Evolutionary conservation across 139 green algal genomes (phyloP), one percentile per base, ranked within the genome.

Genomic region (Chlamydomonas sp.): DNA sequence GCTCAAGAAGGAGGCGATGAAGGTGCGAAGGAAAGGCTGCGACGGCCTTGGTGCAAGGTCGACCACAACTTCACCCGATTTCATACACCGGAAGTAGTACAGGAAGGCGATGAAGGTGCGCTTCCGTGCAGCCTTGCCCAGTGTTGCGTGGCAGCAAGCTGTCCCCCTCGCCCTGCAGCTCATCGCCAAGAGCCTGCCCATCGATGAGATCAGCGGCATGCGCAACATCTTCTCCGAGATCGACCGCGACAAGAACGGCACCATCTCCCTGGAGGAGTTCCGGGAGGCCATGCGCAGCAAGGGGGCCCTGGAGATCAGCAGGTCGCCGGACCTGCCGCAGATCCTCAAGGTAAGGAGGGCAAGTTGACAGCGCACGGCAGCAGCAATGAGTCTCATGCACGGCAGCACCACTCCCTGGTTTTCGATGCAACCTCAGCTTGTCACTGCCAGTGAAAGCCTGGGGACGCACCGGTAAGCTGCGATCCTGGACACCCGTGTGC

Each of bases 1-100:
- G 88, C 93, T 99, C 69, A 98, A 99, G 94, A 98, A 98, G 88
- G 92, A 97, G 91, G 98, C 97, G 1, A 90, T 99, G 84, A 95
- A 97, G 89, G 93, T 97, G 20, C 91, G 85, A 8, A 49, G 31
- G 31, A 49, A 49, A 49, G 9, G 12, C 10, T 71, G 66, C 10
- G 66, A 14, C 10, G 9, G 9, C 66, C 10, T 18, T 14, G 12
- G 66, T 10, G 9, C 12, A 14, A 10, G 66, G 66, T 69, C 9
- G 10, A 49, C 31, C 31, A 49, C 31, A 49, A 49, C 31, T 49
- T 49, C 31, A 49, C 31, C 31, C 31, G 31, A 49, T 49, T 49
- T 49, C 31, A 49, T 49, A 49, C 31, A 49, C 31, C 31, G 31
- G 31, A 49, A 49, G 31, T 49, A 49, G 31, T 49, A 49, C 31